These are phyloP conservation scores for Fusarium xylarioides DNA, from an alignment of 2,329 filamentous ascomycete genomes.

Conservation along the genomic window DNA sequence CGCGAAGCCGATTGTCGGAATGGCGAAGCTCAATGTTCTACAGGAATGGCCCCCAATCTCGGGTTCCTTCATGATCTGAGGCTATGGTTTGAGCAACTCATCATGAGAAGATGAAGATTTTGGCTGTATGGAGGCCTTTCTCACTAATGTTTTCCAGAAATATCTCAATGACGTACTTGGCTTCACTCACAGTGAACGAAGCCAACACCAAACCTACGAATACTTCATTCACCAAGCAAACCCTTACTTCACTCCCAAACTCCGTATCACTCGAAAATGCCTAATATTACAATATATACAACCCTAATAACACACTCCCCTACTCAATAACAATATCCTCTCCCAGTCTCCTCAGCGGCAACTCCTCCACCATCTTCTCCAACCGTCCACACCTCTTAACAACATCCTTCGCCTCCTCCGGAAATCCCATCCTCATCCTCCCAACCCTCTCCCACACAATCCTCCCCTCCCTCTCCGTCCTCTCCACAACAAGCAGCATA, in stretches of 20 bases:
- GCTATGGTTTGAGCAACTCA: neutral
- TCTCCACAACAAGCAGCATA: constrained; percentile 48
- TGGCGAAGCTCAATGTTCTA: neutral
- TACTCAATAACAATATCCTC: constrained; percentile 48
- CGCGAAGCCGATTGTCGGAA: neutral
- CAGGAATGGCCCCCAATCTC: neutral
- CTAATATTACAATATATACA: constrained; percentile 23
- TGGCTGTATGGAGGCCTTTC: fast-evolving
- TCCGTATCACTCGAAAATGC: neutral
- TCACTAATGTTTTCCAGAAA: fast-evolving
- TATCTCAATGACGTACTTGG: neutral
- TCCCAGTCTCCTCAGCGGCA: constrained; percentile 47
- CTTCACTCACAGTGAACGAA: neutral
- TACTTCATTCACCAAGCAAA: neutral
- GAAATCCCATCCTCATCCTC: constrained; percentile 49
- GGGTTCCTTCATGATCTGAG: neutral
- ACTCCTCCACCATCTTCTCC: constrained; percentile 45
- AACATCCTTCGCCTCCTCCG: constrained; percentile 47
- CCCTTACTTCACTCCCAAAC: neutral
- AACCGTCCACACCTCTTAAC: constrained; percentile 43
- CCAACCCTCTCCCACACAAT: constrained; percentile 48
- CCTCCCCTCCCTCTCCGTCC: constrained; percentile 25
- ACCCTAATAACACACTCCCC: neutral
- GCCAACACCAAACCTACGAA: neutral
- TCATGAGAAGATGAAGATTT: too few species aligned